Base-by-base conservation (phyloP, 2,329 filamentous ascomycete genomes). In the Zalaria sp. region DNA sequence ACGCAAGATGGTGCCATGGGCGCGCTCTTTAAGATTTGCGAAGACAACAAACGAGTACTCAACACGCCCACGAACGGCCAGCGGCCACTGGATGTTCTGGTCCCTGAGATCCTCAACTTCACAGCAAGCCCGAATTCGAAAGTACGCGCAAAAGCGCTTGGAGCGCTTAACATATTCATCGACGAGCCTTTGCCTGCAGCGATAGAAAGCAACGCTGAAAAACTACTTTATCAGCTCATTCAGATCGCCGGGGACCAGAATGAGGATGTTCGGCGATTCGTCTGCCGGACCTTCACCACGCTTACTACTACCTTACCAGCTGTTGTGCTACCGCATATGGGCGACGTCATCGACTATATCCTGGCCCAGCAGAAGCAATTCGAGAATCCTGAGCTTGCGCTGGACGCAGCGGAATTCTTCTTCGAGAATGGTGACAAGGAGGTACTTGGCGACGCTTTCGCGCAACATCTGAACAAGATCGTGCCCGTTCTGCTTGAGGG, bases 341-440 rank as follows among this genome's bases (percentile, higher is more conserved):
- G 74, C 41, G 88, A 84, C 4, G 71, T 98, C 43, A 87, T 98
- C 27, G 84, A 93, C 56, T 98, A 95, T 57, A 91, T 95, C 59
- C 75, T 96, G 44, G 71, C 77, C 27, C 91, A 98, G 59, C 91
- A 98, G 60, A 78, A 81, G 59, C 81, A 80, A 48, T 64, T 66
- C 25, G 79, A 88, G 26, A 88, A 96, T 49, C 81, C 88, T 42
- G 87, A 96, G 35, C 70, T 98, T 44, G 87, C 89, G 32, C 79
- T 93, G 49, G 91, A 98, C 58, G 91, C 91, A 5, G 87, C 91
- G 4, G 91, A 98, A 60, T 98, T 98, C 57, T 98, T 93, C 87
- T 75, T 98, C 36, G 86, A 86, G 34, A 80, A 93, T 18, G 88
- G 87, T 46, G 91, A 95, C 58, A 85, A 94, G 57, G 75, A 83